Conservation (phyloP, 805 yeast genomes). For the Starmera amethionina region DNA sequence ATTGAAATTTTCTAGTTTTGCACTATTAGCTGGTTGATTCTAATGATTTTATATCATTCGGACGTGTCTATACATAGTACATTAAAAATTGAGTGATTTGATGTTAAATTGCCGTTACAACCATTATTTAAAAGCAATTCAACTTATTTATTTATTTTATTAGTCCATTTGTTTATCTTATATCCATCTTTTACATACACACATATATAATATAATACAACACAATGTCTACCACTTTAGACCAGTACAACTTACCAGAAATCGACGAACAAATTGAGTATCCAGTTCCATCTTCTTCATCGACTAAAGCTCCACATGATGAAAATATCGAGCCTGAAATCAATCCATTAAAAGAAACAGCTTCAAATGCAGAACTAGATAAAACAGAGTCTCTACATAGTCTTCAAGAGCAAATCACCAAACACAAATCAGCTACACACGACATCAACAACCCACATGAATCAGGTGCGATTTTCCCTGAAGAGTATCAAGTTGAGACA, state of each 20-base stretch:
- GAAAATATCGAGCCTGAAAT: neutral
- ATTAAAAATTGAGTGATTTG: no score
- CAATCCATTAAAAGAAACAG: neutral
- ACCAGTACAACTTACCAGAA: constrained; percentile 7
- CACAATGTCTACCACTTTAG: constrained; percentile 5
- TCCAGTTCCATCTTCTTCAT: neutral
- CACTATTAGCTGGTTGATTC: no score
- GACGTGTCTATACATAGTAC: no score
- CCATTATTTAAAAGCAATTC: no score
- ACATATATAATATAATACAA: no score
- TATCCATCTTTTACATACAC: no score
- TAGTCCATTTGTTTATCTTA: no score
- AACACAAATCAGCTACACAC: constrained; percentile 1
- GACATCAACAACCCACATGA: constrained; percentile 6
- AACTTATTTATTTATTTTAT: neutral
- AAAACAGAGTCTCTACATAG: neutral
- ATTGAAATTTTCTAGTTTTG: constrained; percentile 17
- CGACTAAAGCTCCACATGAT: no score
- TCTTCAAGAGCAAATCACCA: constrained; percentile 2
- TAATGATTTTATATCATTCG: neutral
- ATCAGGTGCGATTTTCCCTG: constrained; percentile 38
- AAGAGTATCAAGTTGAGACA: constrained; percentile 59
- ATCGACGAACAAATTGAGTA: constrained; percentile 4
- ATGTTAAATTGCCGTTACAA: no score
- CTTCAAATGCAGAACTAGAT: neutral